These are phyloP conservation scores for Rhizophagus prolifer DNA, from an alignment of 192 early-diverging fungal genomes.

Conservation along the genomic window DNA sequence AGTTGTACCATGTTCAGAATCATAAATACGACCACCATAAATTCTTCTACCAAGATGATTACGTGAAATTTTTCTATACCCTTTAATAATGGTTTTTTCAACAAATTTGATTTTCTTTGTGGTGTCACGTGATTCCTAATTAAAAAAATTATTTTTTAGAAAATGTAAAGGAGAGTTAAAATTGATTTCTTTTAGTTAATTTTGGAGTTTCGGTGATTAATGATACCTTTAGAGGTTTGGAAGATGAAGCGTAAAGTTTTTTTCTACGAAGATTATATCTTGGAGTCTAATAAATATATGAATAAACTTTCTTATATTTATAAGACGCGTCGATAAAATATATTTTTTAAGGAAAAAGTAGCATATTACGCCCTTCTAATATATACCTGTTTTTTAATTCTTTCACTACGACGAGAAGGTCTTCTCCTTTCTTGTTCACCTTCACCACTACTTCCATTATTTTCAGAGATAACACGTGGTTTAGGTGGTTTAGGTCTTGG, in stretches of 20 bases:
- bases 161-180: neutral
- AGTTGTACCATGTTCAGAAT: slow-evolving; percentile 26
- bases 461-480: neutral
- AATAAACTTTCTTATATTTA: neutral
- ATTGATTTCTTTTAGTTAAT: neutral
- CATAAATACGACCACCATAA: slow-evolving; percentile 29
- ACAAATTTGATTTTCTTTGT: neutral
- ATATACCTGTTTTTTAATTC: neutral
- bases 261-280: neutral
- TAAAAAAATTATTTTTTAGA: neutral
- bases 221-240: neutral
- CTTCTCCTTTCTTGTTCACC: neutral
- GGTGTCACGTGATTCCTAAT: neutral
- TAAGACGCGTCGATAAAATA: neutral
- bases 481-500: neutral
- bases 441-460: neutral
- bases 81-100: neutral
- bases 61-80: neutral
- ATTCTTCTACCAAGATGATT: slow-evolving; percentile 24
- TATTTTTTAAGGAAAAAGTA: no score
- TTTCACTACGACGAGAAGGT: neutral
- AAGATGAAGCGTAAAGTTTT: neutral
- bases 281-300: neutral
- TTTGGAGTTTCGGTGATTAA: neutral
- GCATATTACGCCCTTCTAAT: neutral